Evolutionary conservation across 192 early-diverging fungal species (phyloP).

Genomic region (Geranomyces variabilis): DNA sequence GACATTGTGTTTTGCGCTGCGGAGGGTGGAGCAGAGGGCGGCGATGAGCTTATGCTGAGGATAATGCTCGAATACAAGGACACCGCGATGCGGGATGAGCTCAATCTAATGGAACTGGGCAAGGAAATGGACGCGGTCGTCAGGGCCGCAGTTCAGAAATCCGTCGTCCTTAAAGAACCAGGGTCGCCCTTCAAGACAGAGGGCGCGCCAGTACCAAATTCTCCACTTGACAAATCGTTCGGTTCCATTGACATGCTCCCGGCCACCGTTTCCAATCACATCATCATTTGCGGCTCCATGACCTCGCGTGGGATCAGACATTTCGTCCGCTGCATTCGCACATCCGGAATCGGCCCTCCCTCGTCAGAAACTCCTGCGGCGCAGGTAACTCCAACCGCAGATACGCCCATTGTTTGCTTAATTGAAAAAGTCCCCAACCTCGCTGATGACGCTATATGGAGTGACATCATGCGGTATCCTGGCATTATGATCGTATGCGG

Average conservation of each 20-base stretch:
- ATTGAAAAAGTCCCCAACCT: conserved; percentile 5
- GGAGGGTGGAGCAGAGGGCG: conserved; percentile 31
- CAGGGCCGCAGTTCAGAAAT: not conserved
- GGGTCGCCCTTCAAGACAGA: not conserved
- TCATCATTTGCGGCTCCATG: conserved; percentile 53
- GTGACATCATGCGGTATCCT: conserved; percentile 12
- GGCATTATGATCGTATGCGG: conserved; percentile 41
- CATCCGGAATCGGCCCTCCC: not conserved
- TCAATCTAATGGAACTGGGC: conserved; percentile 42
- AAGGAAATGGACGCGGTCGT: conserved; percentile 42
- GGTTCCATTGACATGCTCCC: not conserved
- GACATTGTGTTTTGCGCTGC: conserved; percentile 51
- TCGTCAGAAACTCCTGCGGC: not conserved
- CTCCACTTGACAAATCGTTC: not conserved
- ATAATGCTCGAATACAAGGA: conserved; percentile 53
- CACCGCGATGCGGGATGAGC: conserved; percentile 34
- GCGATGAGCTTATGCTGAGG: conserved; percentile 50
- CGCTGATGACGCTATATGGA: conserved; percentile 11
- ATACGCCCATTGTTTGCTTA: conserved; percentile 43
- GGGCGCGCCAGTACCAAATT: not conserved
- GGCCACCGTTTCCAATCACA: conserved; percentile 27
- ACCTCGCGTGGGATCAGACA: conserved; percentile 47
- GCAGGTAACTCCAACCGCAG: not conserved
- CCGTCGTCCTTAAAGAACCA: no score
- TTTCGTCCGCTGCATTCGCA: conserved; percentile 49